Evolutionary conservation across 345 rosid species (phyloP).

Genomic region (Orychophragmus violaceus): DNA sequence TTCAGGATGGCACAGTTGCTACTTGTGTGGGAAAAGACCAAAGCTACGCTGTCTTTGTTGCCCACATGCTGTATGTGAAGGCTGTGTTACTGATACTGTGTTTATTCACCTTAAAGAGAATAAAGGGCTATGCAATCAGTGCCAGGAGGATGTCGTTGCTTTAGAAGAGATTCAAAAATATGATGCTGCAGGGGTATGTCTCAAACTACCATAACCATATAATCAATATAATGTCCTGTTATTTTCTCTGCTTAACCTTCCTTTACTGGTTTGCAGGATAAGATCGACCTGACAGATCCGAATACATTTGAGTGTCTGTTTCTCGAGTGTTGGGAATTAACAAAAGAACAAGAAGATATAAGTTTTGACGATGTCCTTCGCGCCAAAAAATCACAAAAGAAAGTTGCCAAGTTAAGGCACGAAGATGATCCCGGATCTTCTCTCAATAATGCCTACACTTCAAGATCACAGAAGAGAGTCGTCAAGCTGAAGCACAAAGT

Average conservation of each 20-base stretch:
- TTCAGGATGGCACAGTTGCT: constrained; percentile 33
- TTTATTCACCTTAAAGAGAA: constrained; percentile 11
- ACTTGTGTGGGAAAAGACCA: constrained; percentile 22
- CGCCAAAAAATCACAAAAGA: constrained; percentile 8
- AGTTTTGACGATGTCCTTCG: constrained; percentile 33
- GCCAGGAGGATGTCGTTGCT: constrained; percentile 16
- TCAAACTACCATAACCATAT: neutral
- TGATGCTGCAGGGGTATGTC: constrained; percentile 26
- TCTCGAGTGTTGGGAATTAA: constrained; percentile 43
- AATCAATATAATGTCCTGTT: no score
- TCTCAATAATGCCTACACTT: constrained; percentile 26
- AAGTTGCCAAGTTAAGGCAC: neutral
- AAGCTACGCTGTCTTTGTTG: constrained; percentile 23
- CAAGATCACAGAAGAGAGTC: constrained; percentile 15
- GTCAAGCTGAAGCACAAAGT: neutral
- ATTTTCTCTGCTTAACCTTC: neutral
- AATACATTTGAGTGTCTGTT: constrained; percentile 40
- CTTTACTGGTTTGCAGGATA: constrained; percentile 19
- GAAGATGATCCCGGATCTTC: neutral
- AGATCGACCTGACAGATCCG: constrained; percentile 31
- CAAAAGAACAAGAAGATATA: constrained; percentile 34
- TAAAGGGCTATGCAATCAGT: constrained; percentile 29
- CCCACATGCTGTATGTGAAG: constrained; percentile 24
- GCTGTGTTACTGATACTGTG: constrained; percentile 21
- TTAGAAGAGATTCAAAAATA: constrained; percentile 21